Evolutionary conservation across 1,284 basidiomycete species (phyloP).

Genomic region (Meripilus lineatus): DNA sequence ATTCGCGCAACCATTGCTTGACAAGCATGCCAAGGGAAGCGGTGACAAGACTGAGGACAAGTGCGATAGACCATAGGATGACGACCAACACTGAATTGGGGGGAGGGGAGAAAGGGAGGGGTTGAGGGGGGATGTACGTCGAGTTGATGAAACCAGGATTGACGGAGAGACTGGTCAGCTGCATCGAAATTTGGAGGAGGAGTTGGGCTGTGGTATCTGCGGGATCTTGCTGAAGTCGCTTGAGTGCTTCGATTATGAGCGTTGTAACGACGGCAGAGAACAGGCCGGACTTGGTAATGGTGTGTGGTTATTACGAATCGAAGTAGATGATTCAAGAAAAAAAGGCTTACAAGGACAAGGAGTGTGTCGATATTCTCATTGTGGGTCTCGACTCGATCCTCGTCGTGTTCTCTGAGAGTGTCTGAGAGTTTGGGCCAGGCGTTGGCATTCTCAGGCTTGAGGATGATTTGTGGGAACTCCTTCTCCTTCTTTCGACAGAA

Average conservation of each 20-base stretch:
- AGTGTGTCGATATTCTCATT: constrained; percentile 4
- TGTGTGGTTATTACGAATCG: background rate
- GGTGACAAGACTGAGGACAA: constrained; percentile 19
- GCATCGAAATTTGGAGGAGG: constrained; percentile 26
- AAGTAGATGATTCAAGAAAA: background rate
- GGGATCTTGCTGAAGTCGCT: constrained; percentile 30
- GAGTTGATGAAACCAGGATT: background rate
- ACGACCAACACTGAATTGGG: constrained; percentile 28
- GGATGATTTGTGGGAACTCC: no score
- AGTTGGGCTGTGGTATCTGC: constrained; percentile 26
- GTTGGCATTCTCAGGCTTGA: no score
- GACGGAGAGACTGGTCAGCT: background rate
- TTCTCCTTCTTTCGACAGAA: no score
- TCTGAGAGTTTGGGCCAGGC: background rate
- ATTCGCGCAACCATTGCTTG: constrained; percentile 18
- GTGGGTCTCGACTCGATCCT: background rate
- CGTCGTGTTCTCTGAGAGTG: background rate
- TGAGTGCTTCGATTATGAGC: constrained; percentile 40
- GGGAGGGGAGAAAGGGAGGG: constrained; percentile 9
- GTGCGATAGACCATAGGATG: constrained; percentile 30
- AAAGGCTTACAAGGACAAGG: constrained; percentile 1
- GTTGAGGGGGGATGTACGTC: background rate
- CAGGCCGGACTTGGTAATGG: constrained; percentile 28
- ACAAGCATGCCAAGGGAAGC: constrained; percentile 17
- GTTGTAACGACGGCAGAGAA: constrained; percentile 42